Evolutionary conservation across 108 stramenopile genomes (phyloP).

Genomic region (Parmales sp.): DNA sequence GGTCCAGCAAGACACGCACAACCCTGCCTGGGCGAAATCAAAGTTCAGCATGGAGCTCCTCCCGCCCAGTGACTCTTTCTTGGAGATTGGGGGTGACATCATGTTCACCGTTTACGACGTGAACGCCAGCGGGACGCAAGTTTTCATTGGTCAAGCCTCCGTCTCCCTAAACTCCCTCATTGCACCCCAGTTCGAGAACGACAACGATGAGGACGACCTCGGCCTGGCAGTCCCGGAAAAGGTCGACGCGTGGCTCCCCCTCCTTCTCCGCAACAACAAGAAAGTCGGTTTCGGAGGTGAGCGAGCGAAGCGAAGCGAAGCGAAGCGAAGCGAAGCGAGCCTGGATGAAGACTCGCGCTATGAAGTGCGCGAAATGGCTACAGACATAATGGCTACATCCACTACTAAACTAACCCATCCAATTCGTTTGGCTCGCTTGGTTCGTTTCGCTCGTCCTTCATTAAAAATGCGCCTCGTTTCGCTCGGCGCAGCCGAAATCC

Average conservation of each 20-base stretch:
- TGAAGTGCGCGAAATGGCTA: too few species aligned
- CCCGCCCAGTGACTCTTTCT: too few species aligned
- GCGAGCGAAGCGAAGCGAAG: neutral
- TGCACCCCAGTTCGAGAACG: too few species aligned
- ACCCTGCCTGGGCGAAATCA: neutral
- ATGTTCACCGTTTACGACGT: neutral
- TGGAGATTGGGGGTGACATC: neutral
- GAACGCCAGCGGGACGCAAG: neutral
- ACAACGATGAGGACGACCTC: neutral
- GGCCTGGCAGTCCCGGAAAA: neutral
- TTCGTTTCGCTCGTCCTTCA: neutral
- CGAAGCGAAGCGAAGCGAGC: neutral
- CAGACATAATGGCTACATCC: too few species aligned
- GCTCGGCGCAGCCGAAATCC: neutral
- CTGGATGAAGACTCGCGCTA: too few species aligned
- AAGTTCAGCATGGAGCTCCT: conserved; percentile 1
- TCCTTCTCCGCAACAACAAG: neutral
- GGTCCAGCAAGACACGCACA: neutral
- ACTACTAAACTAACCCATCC: too few species aligned
- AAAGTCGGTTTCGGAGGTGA: neutral
- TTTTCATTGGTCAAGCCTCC: neutral
- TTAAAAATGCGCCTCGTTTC: neutral
- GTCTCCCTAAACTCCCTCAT: neutral
- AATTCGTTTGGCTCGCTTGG: too few species aligned
- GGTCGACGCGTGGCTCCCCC: conserved; percentile 1